Base-by-base conservation (phyloP, 768 basidiomycete genomes). In the Boletus coccyginus region DNA sequence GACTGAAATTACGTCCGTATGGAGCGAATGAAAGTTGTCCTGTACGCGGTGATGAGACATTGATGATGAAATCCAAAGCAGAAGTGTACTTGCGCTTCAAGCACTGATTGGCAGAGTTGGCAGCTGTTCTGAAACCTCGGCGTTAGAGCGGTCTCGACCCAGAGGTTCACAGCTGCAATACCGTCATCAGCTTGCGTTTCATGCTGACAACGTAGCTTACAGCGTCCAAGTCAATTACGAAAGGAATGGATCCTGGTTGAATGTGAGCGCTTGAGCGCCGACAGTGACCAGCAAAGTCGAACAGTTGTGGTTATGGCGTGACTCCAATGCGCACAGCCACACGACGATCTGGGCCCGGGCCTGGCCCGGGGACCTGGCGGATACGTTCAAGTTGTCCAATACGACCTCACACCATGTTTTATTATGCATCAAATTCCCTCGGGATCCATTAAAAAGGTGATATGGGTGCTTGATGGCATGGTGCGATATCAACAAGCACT, bases 301-400 rank as follows among this genome's bases (percentile, higher is more conserved):
- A 46, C 45, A 27, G 27, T 19, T 46, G 31, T 17, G 44, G n/a
- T 14, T 14, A 14, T 38, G 36, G 16, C 16, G 35, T 31, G 17
- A 32, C 33, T 31, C 27, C 39, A 44, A 40, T 43, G 29, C 47
- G 33, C 57, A 58, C 47, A 58, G 57, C 58, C 58, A 58, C 54
- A 32, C 6, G n/a, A 50, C 14, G 8, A 35, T 36, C 21, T 16
- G 16, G 3, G 13, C 1, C 13, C 12, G 33, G 33, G 5, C 12
- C 11, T 13, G 12, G 4, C 35, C 27, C 6, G 9, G 11, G 32
- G 11, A 10, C 32, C 32, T 9, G 32, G 32, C 3, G 27, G 27
- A 27, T 27, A 27, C 27, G 5, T 27, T 27, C n/a, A n/a, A n/a
- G 27, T 27, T 3, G 27, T 27, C 2, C 5, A 27, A 2, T 2